Percentiles rank a stretch among this genome's conserved stretches.
phyloP scores from a whole-genome alignment of 2,329 filamentous ascomycete genomes.

The Alternaria rosae region DNA sequence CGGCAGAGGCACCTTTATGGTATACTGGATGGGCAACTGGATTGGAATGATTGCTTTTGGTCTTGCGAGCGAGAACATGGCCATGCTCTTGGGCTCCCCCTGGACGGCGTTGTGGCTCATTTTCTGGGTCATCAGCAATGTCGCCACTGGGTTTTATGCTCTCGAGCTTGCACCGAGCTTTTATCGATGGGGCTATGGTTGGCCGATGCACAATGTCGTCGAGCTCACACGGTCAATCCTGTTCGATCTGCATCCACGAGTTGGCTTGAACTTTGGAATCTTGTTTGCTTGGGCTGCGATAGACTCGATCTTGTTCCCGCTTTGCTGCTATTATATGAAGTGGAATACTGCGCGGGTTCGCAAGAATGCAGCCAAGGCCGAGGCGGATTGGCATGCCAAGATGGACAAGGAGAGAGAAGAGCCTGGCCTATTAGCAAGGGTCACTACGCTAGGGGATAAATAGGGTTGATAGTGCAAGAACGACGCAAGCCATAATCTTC shows the following conservation, averaged over 20 bases:
- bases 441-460: conserved; percentile 31
- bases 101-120: conserved; percentile 70
- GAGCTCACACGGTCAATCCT: conserved; percentile 65
- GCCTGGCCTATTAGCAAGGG: conserved; percentile 33
- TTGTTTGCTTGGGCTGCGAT: conserved; percentile 65
- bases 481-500: neutral
- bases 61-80: conserved; percentile 70
- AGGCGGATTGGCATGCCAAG: conserved; percentile 34
- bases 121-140: conserved; percentile 72
- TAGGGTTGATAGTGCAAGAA: conserved; percentile 1
- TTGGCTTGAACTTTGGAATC: conserved; percentile 67
- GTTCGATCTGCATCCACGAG: conserved; percentile 65
- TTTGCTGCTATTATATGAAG: conserved; percentile 54
- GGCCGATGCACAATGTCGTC: conserved; percentile 70
- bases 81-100: conserved; percentile 67
- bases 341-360: conserved; percentile 47
- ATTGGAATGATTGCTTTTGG: conserved; percentile 69
- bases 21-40: conserved; percentile 71
- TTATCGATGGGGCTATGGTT: conserved; percentile 69
- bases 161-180: conserved; percentile 65
- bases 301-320: conserved; percentile 62
- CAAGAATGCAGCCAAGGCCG: conserved; percentile 29
- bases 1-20: conserved; percentile 64
- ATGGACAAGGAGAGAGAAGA: conserved; percentile 41
- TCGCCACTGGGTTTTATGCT: conserved; percentile 66